A percentile compares a stretch with the other conserved stretches of the same genome.
Evolutionary conservation across 164 flowering plant species (phyloP).

Genomic region (Aristolochia fimbriata): DNA sequence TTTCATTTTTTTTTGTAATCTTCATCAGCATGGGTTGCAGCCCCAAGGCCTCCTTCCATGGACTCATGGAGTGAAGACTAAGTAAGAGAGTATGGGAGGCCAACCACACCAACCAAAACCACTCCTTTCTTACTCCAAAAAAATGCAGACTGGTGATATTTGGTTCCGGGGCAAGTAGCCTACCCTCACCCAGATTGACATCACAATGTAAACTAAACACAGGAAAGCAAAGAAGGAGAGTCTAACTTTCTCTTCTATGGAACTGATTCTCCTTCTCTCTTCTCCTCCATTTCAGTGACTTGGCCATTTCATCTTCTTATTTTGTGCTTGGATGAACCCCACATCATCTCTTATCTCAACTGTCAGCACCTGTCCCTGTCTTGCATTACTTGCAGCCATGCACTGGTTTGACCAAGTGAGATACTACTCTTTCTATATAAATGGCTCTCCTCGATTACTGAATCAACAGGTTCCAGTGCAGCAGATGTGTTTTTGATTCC

Average conservation of each 20-base stretch:
- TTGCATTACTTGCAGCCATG: constrained; percentile 2
- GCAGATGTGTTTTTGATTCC: background rate
- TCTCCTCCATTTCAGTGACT: background rate
- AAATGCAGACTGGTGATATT: constrained; percentile 10
- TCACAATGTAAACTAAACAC: background rate
- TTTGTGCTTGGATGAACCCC: constrained; percentile 5
- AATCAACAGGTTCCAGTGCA: background rate
- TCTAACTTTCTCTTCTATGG: background rate
- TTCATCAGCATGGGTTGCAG: background rate
- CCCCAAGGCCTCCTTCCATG: too few species aligned
- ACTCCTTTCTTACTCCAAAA: constrained; percentile 3
- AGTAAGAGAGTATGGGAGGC: constrained; percentile 25
- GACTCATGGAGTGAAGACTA: background rate
- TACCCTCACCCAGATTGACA: constrained; percentile 24
- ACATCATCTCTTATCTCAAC: constrained; percentile 5
- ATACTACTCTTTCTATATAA: constrained; percentile 11
- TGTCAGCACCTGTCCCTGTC: constrained; percentile 12
- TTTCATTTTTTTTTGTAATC: background rate
- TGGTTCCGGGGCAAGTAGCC: constrained; percentile 35
- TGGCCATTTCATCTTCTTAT: background rate
- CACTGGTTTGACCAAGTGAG: constrained; percentile 1
- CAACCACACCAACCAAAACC: constrained; percentile 40
- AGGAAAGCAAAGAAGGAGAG: background rate
- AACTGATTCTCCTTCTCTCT: background rate
- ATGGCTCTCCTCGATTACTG: background rate